These are phyloP conservation scores for Gynandropsis gynandra DNA, from an alignment of 345 rosid species.

Conservation along the genomic window DNA sequence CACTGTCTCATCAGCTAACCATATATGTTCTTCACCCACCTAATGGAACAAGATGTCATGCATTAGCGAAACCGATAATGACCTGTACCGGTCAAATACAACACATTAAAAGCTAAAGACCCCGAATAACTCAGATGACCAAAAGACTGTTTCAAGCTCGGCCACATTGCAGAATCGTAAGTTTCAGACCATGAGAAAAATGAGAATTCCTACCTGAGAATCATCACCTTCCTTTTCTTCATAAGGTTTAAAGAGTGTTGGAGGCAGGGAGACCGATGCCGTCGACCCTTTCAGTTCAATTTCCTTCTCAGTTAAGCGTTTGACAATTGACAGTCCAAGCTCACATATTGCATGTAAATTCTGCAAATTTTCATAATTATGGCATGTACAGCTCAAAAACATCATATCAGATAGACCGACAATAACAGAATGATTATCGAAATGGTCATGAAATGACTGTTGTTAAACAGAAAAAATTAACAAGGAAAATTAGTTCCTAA, in stretches of 20 bases:
- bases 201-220: constrained; percentile 41
- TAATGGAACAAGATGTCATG: constrained; percentile 29
- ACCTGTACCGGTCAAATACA: constrained; percentile 9
- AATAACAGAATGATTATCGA: constrained; percentile 10
- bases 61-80: constrained; percentile 18
- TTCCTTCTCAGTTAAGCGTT: constrained; percentile 47
- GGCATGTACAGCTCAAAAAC: constrained; percentile 18
- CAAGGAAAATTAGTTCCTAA: constrained; percentile 24
- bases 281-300: constrained; percentile 32
- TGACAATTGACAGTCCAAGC: constrained; percentile 67
- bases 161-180: background rate
- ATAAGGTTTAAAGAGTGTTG: constrained; percentile 48
- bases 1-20: constrained; percentile 81
- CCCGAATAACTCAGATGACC: constrained; percentile 12
- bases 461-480: constrained; percentile 9
- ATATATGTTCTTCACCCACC: constrained; percentile 55
- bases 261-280: constrained; percentile 50
- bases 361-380: constrained; percentile 44
- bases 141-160: constrained; percentile 4
- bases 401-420: constrained; percentile 1
- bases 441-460: constrained; percentile 3
- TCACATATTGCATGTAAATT: constrained; percentile 85
- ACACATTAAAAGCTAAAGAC: constrained; percentile 3
- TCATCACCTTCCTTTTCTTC: constrained; percentile 54
- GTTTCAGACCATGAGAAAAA: constrained; percentile 4